Percentiles rank a stretch among this genome's conserved stretches.
Evolutionary conservation across 2,329 filamentous ascomycete genomes (phyloP).

Genomic region (Colletotrichum magnum): DNA sequence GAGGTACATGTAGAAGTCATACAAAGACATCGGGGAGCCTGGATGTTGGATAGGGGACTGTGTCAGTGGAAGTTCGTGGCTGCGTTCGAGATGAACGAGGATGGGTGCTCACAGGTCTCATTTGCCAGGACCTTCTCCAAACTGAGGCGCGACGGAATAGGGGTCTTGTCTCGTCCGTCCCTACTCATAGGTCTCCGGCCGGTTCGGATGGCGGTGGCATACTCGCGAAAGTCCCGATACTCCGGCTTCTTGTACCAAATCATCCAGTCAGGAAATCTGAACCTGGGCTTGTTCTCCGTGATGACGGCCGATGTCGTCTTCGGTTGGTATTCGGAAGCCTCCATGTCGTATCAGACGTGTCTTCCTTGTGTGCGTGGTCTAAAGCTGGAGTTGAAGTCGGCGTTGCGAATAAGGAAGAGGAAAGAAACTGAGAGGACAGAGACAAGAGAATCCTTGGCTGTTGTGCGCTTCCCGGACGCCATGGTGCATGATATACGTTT

Average conservation of each 20-base stretch:
- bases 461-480: neutral
- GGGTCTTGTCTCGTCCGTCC: conserved; percentile 51
- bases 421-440: neutral
- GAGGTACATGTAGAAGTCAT: conserved; percentile 66
- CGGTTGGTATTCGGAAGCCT: neutral
- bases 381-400: neutral
- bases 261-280: conserved; percentile 52
- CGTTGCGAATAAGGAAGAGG: neutral
- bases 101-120: conserved; percentile 55
- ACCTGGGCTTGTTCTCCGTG: conserved; percentile 5
- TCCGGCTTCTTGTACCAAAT: conserved; percentile 65
- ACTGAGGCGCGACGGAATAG: conserved; percentile 56
- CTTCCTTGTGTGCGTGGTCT: neutral
- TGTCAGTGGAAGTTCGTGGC: neutral
- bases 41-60: neutral
- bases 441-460: neutral
- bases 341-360: conserved; percentile 3
- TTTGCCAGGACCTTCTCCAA: conserved; percentile 63
- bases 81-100: neutral
- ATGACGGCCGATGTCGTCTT: neutral
- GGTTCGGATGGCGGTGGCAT: conserved; percentile 53
- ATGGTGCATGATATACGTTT: conserved; percentile 23
- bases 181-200: conserved; percentile 54
- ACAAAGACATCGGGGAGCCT: conserved; percentile 64
- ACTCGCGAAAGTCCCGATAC: conserved; percentile 62